Evolutionary conservation across 1,284 basidiomycete species (phyloP).

Genomic region (Singerocomus inundabilis): DNA sequence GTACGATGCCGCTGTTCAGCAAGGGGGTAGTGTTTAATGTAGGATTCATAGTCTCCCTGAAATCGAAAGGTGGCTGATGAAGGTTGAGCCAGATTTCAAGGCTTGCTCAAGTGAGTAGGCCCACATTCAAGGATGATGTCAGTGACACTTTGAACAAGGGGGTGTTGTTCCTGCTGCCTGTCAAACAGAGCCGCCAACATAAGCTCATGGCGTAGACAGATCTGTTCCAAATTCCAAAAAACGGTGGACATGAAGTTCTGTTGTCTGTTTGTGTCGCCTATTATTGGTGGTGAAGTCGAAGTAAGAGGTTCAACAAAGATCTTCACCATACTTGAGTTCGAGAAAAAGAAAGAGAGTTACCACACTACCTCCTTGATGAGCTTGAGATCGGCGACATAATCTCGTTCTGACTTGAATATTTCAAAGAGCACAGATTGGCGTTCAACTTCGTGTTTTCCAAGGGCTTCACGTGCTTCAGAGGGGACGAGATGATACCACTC

Average conservation of each 20-base stretch:
- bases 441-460: slow-evolving; percentile 71
- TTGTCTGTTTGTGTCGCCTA: slow-evolving; percentile 47
- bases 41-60: slow-evolving; percentile 65
- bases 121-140: slow-evolving; percentile 75
- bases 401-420: slow-evolving; percentile 76
- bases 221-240: slow-evolving; percentile 70
- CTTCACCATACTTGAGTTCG: slow-evolving; percentile 35
- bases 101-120: slow-evolving; percentile 15
- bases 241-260: slow-evolving; percentile 65
- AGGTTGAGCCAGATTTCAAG: slow-evolving; percentile 19
- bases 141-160: slow-evolving; percentile 70
- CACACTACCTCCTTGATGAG: slow-evolving; percentile 59
- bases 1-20: slow-evolving; percentile 75
- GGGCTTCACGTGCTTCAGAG: slow-evolving; percentile 57
- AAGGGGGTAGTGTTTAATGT: slow-evolving; percentile 83
- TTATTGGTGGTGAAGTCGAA: slow-evolving; percentile 53
- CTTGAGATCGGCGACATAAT: slow-evolving; percentile 75
- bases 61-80: slow-evolving; percentile 44
- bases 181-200: slow-evolving; percentile 67
- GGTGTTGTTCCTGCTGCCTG: slow-evolving; percentile 78
- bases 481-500: slow-evolving; percentile 81
- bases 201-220: slow-evolving; percentile 60
- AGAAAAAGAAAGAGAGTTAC: neutral
- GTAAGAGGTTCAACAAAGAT: slow-evolving; percentile 66
- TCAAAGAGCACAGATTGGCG: slow-evolving; percentile 83